Conservation (phyloP, 2,329 filamentous ascomycete genomes). For the Fusarium sp. region DNA sequence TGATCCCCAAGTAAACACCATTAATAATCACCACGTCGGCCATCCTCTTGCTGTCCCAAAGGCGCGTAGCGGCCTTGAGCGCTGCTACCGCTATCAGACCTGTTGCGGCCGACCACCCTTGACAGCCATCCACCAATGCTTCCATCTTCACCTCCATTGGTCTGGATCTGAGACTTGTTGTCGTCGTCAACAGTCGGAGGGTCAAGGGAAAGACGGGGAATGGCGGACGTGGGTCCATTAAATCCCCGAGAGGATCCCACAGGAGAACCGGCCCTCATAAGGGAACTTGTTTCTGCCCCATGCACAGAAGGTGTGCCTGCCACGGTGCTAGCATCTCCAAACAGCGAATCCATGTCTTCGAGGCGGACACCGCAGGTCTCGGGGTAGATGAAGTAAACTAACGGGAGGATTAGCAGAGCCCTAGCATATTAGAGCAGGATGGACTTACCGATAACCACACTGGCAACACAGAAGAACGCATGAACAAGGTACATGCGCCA, state of each 20-base stretch:
- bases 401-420: constrained; percentile 15
- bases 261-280: constrained; percentile 79
- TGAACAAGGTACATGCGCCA: constrained; percentile 97
- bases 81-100: constrained; percentile 53
- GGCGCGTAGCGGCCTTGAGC: constrained; percentile 58
- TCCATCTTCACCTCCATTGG: constrained; percentile 51
- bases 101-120: constrained; percentile 54
- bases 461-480: constrained; percentile 95
- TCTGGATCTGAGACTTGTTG: constrained; percentile 56
- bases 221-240: constrained; percentile 73
- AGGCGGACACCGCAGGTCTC: constrained; percentile 95
- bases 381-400: constrained; percentile 97
- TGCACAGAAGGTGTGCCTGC: constrained; percentile 81
- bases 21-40: constrained; percentile 43
- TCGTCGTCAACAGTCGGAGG: constrained; percentile 73
- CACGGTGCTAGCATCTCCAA: constrained; percentile 90
- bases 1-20: constrained; percentile 33
- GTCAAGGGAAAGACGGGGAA: constrained; percentile 85
- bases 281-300: constrained; percentile 83
- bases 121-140: constrained; percentile 65
- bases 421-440: constrained; percentile 31
- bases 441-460: constrained; percentile 94
- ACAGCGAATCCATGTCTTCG: constrained; percentile 96
- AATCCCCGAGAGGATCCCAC: constrained; percentile 77
- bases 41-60: constrained; percentile 57